Evolutionary conservation across 2,329 filamentous ascomycete genomes (phyloP), one percentile per base, ranked within the genome.

Genomic region (Cytospora leucostoma): DNA sequence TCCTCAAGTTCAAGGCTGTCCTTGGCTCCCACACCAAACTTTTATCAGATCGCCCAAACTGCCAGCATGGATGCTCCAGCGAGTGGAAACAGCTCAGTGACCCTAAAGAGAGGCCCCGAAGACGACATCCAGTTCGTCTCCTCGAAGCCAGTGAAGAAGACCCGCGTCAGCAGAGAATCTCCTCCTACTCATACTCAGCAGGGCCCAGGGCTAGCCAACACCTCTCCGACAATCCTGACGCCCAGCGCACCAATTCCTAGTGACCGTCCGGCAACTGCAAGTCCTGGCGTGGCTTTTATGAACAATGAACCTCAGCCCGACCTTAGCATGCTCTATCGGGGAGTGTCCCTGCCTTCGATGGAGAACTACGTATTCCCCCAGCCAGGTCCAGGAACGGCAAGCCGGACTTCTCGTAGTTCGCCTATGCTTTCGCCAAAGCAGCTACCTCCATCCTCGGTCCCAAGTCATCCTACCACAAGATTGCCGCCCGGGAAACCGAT

Each of bases 41-140:
- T 38, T 19, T 40, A 44, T 13, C 47, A 38, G 12, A 50, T 33
- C 33, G 35, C 58, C 27, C 51, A 19, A 13, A 40, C 11, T 6
- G 33, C 64, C 15, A 61, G 47, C 17, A 55, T 61, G 51, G 59
- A 50, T 17, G 51, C 51, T 38, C 34, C 17, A 17, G 61, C 58
- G 49, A 58, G 53, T 15, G 35, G 40, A 2, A 33, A 4, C 32
- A 44, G 49, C 38, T 34, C 56, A 44, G n/a, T 58, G 4, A 53
- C 58, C 7, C 32, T 57, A 37, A 68, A 68, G 61, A 65, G 67
- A 55, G 57, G 56, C 15, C 63, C 59, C 7, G 67, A 68, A 47
- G 65, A 67, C 2, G 67, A 68, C 33, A 65, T 68, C 27, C 67
- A 67, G 32, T 68, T 68, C 32, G 63, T 68, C 49, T 68, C 67